Evolutionary conservation across 2,329 filamentous ascomycete species (phyloP), one percentile per base, ranked within the genome.

Genomic region (Neurospora sp.): DNA sequence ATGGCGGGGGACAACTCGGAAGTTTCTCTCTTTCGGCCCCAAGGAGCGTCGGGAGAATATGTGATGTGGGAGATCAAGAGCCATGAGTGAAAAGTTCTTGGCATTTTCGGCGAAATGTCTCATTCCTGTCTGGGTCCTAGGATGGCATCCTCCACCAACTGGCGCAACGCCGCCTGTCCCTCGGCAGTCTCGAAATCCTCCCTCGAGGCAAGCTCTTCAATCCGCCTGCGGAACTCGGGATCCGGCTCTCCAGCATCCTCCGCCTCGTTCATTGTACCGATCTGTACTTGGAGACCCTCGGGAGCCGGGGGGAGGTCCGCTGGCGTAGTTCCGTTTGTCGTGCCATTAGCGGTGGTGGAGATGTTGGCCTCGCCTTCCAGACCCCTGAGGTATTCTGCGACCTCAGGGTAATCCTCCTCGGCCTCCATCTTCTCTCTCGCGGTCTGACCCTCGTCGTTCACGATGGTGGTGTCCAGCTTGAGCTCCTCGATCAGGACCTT

Each of bases 141-240:
- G 19, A 99, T 83, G 2, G 92, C 93, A 76, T 97, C 93, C 73
- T 91, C 87, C 6, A 99, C 89, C 71, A 99, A 82, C 74, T 88
- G 86, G 71, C 93, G 87, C 76, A 99, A 81, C 77, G 94, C 89
- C 28, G 86, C 86, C 80, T 99, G 96, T 4, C 91, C 92, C 71
- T 91, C 88, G 69, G 92, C 89, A 5, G 89, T 91, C 75, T 95
- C 85, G 76, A 97, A 97, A 77, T 98, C 93, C 33, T 91, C 89
- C 52, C 93, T 86, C 42, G 90, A 86, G 2, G 96, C 94, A 71
- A 99, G 82, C 80, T 97, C 91, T 76, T 98, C 93, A 77, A 99
- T 98, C 68, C 92, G 86, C 74, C 91, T 85, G 77, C 91, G 89
- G 74, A 99, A 93, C 74, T 94, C 93, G 1, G 92, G 89, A 77